phyloP scores from a whole-genome alignment of 108 stramenopile species.

The Fragilaria crotonensis region DNA sequence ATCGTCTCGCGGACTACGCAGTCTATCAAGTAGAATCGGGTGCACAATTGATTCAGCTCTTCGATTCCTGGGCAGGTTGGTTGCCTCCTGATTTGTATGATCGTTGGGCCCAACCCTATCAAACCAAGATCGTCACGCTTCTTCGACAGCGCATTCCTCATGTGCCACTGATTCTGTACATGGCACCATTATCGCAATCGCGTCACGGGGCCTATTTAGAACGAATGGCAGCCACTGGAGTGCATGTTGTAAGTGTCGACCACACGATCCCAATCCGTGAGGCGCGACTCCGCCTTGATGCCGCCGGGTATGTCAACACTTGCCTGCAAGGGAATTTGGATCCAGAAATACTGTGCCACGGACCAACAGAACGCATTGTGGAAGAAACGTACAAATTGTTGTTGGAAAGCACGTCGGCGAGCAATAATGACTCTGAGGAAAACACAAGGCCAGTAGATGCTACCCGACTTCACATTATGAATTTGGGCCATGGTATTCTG shows the following conservation, averaged over 20 bases:
- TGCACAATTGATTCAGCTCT: slow-evolving; percentile 69
- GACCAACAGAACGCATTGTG: no score
- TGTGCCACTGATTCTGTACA: slow-evolving; percentile 59
- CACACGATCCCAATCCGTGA: no score
- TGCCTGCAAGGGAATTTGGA: no score
- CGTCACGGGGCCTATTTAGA: slow-evolving; percentile 4
- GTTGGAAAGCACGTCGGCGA: no score
- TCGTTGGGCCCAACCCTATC: slow-evolving; percentile 55
- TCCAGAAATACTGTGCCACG: no score
- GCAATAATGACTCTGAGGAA: no score
- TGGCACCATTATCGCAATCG: slow-evolving; percentile 22
- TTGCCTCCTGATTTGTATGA: slow-evolving; percentile 37
- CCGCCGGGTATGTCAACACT: no score
- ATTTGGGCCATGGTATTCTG: slow-evolving; percentile 97
- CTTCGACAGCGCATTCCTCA: slow-evolving; percentile 30
- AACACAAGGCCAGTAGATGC: no score
- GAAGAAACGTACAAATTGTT: no score
- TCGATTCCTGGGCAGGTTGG: slow-evolving; percentile 74
- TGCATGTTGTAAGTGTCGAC: neutral
- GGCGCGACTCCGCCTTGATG: no score
- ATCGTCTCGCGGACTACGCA: slow-evolving; percentile 48
- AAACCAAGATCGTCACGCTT: slow-evolving; percentile 24
- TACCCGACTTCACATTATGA: no score
- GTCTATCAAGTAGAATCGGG: slow-evolving; percentile 67
- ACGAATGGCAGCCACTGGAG: neutral